Base-by-base conservation (phyloP, 345 rosid species). In the Bretschneidera sinensis region DNA sequence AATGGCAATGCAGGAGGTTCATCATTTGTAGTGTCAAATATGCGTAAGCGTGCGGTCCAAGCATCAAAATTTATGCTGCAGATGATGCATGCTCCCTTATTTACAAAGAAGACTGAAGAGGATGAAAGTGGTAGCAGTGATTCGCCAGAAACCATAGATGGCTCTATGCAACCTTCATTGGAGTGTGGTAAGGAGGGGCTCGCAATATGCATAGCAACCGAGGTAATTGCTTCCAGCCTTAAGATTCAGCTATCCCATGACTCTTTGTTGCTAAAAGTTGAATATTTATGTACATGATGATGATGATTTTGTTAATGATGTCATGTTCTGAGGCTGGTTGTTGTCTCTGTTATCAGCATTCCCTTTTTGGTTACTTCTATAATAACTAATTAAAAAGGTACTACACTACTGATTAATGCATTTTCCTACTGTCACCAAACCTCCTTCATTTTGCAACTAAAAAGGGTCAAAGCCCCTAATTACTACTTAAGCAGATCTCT, bases 31-130 rank as follows among this genome's bases (percentile, higher is more conserved):
- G 79, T 90, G 59, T 94, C 96, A 62, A 85, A 78, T 69, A 74
- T 83, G 89, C 95, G 96, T 56, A 88, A 94, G 73, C 85, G 85
- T 51, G 96, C 99, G 10, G 79, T 85, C 54, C 96, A 83, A 78
- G 99, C 97, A 61, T 90, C 99, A 39, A 84, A 79, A 62, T 94
- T 86, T 74, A 78, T 88, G 84, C 71, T 91, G 71, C 97, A 88
- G 70, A 91, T 91, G 97, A 85, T 90, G 85, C 96, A 91, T 73
- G 66, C 88, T 72, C 95, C 92, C 1, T 51, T 88, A 31, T 85
- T 78, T 83, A 75, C 71, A 21, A 80, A 75, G 61, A 81, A 76
- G 54, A 71, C 67, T 39, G 72, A 76, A 51, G 81, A 54, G 61
- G 71, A 68, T 48, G 85, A 64, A 64, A 76, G 52, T 23, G 61